Base-by-base conservation (phyloP, 2,329 filamentous ascomycete genomes). In the Rhexocercosporidium sp. region DNA sequence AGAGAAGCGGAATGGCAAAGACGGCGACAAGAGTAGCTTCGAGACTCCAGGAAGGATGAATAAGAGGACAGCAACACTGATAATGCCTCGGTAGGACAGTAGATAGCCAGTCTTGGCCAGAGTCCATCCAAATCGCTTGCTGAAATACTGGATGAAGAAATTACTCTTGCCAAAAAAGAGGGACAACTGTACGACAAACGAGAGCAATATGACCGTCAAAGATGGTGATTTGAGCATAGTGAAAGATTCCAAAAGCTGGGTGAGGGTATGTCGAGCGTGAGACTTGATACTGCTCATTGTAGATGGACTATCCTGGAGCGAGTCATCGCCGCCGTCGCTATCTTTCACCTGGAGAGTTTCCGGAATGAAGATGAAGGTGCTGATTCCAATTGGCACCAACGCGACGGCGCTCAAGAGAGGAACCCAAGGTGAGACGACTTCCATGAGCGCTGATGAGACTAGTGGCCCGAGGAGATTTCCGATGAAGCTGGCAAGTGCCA, bases 141-240 rank as follows among this genome's bases (percentile, higher is more conserved):
- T 64, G 27, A 64, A 64, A 37, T 64, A 64, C 34, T 64, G 62
- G 22, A 64, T 46, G 51, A 64, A 64, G 62, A 64, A 64, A 27
- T 27, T 41, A 27, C 29, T 37, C 20, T 49, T 64, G 8, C 51
- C 62, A 14, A 57, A 44, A 27, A 64, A 46, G 7, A 44, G 22
- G 20, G 62, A 54, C 49, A 46, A 49, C 34, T 46, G 27, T n/a
- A 25, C n/a, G 22, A 64, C 34, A 16, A 57, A 64, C 20, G 51
- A 57, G 16, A 64, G 29, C 2, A 64, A 41, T n/a, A 62, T 51
- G 29, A 62, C 53, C 20, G 59, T n/a, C 29, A 62, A 49, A 11
- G 59, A 53, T 22, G 59, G 44, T 14, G 59, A 62, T 25, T 51
- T 62, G 44, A 62, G 46, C 59, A 62, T 62, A 4, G 46, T 16